Base-by-base conservation (phyloP, 805 yeast genomes). In the Suhomyces prunicola region DNA sequence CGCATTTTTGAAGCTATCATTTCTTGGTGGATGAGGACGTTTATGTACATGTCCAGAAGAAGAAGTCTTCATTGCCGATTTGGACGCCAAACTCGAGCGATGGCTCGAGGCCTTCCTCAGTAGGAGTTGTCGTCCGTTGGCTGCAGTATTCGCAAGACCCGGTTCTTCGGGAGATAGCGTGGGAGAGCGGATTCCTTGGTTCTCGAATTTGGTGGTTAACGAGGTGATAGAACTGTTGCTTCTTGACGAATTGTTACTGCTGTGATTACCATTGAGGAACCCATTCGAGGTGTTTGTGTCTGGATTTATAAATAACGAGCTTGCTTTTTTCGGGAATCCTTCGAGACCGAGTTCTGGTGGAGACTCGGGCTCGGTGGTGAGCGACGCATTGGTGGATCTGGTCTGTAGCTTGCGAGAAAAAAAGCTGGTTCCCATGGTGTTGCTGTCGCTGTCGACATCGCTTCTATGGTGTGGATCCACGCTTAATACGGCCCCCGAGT, bases 161-260 rank as follows among this genome's bases (percentile, higher is more conserved):
- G 23, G 40, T 1, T 46, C 40, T 6, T 45, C 36, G 12, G 47
- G 51, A 6, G 51, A 46, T 35, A 22, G 29, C 12, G 60, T 49
- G 6, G 69, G 66, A 1, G 69, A 64, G 17, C 57, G 36, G 13
- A 70, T 54, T 3, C 56, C 63, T 31, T 67, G 73, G 26, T 52
- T 58, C 47, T 72, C 75, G 48, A 69, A 57, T 40, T 61, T 64
- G 42, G 63, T 58, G 1, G 72, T 61, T 17, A 71, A 53, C 2
- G 74, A 69, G 54, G 57, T 60, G 48, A 60, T 56, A 41, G 67
- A 56, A 53, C 55, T 47, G 45, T 53, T 40, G 56, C 48, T 44
- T 13, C 33, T 13, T 6, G 40, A 39, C 6, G 47, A 13, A 13
- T 29, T 36, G 44, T 45, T 19, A 44, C 40, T 44, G 44, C 17